phyloP scores from a whole-genome alignment of 345 rosid species.

The Syzygium oleosum region DNA sequence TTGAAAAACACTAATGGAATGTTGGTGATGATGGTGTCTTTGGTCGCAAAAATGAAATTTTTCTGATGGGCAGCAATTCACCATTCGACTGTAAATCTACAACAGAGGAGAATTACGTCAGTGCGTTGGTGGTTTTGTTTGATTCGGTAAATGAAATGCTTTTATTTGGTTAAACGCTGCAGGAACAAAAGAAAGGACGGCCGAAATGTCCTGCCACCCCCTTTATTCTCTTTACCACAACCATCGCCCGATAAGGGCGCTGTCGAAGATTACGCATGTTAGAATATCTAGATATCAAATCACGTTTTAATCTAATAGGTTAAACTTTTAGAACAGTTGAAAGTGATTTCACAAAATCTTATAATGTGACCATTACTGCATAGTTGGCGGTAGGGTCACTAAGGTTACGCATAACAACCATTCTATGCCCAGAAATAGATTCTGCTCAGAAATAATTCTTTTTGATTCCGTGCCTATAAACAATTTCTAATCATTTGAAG shows the following conservation, averaged over 20 bases:
- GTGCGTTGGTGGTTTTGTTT: background rate
- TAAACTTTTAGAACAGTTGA: background rate
- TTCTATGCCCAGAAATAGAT: no score
- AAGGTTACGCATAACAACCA: no score
- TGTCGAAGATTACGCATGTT: background rate
- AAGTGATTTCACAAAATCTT: background rate
- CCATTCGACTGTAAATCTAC: background rate
- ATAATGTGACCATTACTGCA: background rate
- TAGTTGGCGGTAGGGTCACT: background rate
- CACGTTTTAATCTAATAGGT: rapidly evolving
- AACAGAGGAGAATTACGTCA: background rate
- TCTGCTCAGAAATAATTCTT: no score
- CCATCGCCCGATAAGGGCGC: no score
- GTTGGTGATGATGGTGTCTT: background rate
- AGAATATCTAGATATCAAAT: background rate
- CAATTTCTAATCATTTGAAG: no score
- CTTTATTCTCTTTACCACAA: background rate
- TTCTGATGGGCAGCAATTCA: background rate
- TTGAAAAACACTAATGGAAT: background rate
- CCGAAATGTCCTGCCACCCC: rapidly evolving
- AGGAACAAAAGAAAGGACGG: background rate
- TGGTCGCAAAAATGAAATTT: background rate
- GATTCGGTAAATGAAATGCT: background rate
- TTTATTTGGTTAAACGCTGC: background rate
- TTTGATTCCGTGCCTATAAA: no score